Evolutionary conservation across 768 basidiomycete species (phyloP), one percentile per base, ranked within the genome.

Genomic region (Tricholoma sp.): DNA sequence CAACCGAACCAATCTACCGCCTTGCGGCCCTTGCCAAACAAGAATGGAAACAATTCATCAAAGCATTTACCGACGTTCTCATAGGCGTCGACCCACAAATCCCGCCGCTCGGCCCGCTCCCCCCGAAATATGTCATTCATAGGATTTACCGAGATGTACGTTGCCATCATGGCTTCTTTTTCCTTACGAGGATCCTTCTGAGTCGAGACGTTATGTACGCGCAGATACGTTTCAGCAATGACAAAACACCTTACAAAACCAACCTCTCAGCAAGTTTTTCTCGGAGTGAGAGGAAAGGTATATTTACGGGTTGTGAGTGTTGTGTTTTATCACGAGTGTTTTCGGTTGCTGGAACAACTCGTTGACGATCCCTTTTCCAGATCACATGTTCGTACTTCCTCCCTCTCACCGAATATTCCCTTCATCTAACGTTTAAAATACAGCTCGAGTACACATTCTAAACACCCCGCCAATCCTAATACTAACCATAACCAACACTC

Each of bases 161-260:
- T 69, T 5, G n/a, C n/a, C n/a, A n/a, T n/a, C n/a, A n/a, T n/a
- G n/a, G n/a, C n/a, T n/a, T n/a, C n/a, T n/a, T n/a, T n/a, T n/a
- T n/a, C n/a, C n/a, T n/a, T n/a, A n/a, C n/a, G n/a, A n/a, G n/a
- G n/a, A n/a, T n/a, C n/a, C n/a, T n/a, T n/a, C n/a, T n/a, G n/a
- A n/a, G n/a, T n/a, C n/a, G n/a, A n/a, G n/a, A n/a, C n/a, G n/a
- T n/a, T n/a, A n/a, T n/a, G 14, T 1, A 4, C 5, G 12, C 4
- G 5, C 57, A 93, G 90, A 70, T 96, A 21, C 83, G 94, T 12
- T 97, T 96, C 72, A 92, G 89, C 66, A 91, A 91, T 56, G 90
- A 94, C 68, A 95, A 94, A 74, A 99, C 96, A 4, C 96, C 96
- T 0, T 99, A 99, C 76, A 98, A 98, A 73, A 81, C 71, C 5